Percentiles rank a stretch among this genome's conserved stretches.
Evolutionary conservation across 257 asterid species (phyloP).

Genomic region (Gentiana straminea): DNA sequence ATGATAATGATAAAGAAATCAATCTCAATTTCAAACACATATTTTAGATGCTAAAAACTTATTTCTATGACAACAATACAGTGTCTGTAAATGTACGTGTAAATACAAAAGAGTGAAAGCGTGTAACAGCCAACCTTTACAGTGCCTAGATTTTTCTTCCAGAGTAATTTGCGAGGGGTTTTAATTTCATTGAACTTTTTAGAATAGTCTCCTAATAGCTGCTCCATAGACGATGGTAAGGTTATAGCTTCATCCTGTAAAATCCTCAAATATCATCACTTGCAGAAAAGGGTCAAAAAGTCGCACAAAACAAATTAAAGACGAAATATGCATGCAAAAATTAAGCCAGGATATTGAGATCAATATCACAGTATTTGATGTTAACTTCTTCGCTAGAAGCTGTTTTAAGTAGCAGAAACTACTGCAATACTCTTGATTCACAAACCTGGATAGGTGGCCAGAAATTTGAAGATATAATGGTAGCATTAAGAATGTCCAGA

Average conservation of each 20-base stretch:
- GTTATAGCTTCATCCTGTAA: constrained; percentile 75
- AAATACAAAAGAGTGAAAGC: neutral
- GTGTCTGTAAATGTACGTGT: neutral
- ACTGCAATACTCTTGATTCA: neutral
- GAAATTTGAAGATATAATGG: constrained; percentile 88
- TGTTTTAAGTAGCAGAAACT: neutral
- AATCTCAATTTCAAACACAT: constrained; percentile 6
- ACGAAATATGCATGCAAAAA: neutral
- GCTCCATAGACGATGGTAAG: constrained; percentile 64
- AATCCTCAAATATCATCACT: neutral
- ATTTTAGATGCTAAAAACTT: neutral
- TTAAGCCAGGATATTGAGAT: too few species aligned
- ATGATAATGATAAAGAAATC: constrained; percentile 10
- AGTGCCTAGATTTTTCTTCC: constrained; percentile 95
- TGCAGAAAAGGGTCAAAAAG: neutral
- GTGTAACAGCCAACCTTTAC: constrained; percentile 73
- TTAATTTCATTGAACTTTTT: constrained; percentile 73
- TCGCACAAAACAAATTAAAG: neutral
- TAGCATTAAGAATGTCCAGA: constrained; percentile 58
- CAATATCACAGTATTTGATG: neutral
- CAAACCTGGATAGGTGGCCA: constrained; percentile 99
- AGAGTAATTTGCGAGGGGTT: constrained; percentile 90
- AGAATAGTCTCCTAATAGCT: constrained; percentile 73
- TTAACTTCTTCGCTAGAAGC: neutral
- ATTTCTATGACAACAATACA: too few species aligned